These are phyloP conservation scores for Xylaria sp. DNA, from an alignment of 2,329 filamentous ascomycete species.

Conservation along the genomic window DNA sequence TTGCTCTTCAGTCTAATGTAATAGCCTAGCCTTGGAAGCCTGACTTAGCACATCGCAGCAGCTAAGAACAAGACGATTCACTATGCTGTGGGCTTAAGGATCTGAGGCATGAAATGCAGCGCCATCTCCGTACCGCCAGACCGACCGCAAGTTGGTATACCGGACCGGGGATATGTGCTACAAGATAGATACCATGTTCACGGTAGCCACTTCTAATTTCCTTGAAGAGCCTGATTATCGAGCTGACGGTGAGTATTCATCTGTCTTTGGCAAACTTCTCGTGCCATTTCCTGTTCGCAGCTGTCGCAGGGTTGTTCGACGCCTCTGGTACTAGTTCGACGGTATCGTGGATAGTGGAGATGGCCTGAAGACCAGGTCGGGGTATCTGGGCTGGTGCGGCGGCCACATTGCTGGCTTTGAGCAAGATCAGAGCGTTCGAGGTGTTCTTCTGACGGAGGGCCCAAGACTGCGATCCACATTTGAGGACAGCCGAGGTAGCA, in stretches of 20 bases:
- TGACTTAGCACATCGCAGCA: neutral
- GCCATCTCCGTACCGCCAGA: neutral
- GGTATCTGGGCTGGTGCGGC: constrained; percentile 33
- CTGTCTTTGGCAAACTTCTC: constrained; percentile 60
- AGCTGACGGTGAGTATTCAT: constrained; percentile 33
- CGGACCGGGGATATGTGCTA: neutral
- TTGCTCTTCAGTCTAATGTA: neutral
- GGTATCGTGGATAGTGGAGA: constrained; percentile 66
- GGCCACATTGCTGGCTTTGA: constrained; percentile 44
- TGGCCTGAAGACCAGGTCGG: constrained; percentile 50
- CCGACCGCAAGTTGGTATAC: neutral
- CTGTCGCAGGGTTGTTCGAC: constrained; percentile 39
- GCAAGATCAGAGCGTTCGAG: constrained; percentile 67
- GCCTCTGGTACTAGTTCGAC: constrained; percentile 61
- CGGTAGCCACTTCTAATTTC: neutral
- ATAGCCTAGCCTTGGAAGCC: neutral
- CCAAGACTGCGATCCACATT: constrained; percentile 58
- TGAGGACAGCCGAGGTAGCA: constrained; percentile 59
- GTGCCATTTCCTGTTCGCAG: constrained; percentile 62
- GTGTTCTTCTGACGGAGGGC: constrained; percentile 70
- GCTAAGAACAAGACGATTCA: neutral
- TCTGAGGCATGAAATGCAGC: neutral
- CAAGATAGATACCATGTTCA: neutral
- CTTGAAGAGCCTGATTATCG: neutral
- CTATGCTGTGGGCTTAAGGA: neutral